phyloP scores from a whole-genome alignment of 495 filamentous ascomycete species.

The Penicillium atrosanguineum region DNA sequence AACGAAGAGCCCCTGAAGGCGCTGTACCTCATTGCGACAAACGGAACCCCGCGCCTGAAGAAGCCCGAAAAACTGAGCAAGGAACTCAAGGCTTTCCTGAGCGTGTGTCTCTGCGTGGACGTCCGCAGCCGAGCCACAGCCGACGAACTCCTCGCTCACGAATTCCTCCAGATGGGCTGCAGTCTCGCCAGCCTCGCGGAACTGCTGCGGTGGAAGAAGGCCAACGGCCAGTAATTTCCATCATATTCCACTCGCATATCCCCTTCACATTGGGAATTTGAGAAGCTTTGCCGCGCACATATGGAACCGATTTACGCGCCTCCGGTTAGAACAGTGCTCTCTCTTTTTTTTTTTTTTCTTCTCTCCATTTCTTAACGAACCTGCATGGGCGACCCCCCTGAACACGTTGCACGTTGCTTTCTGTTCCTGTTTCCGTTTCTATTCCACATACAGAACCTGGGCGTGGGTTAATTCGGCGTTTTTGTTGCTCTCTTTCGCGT shows the following conservation, averaged over 20 bases:
- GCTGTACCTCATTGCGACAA: constrained; percentile 94
- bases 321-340: constrained; percentile 19
- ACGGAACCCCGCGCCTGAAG: constrained; percentile 94
- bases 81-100: constrained; percentile 93
- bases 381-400: constrained; percentile 12
- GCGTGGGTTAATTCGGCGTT: constrained; percentile 39
- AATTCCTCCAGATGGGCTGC: constrained; percentile 70
- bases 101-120: constrained; percentile 92
- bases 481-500: constrained; percentile 13
- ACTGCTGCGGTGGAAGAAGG: constrained; percentile 68
- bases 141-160: constrained; percentile 76
- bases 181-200: constrained; percentile 77
- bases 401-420: constrained; percentile 12
- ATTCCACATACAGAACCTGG: constrained; percentile 23
- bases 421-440: constrained; percentile 26
- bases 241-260: background rate
- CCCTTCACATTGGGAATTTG: background rate
- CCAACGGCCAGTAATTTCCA: constrained; percentile 36
- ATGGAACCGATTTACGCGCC: constrained; percentile 33
- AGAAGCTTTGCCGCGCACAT: constrained; percentile 31
- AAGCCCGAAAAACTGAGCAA: constrained; percentile 95
- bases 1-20: constrained; percentile 97
- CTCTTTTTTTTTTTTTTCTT: constrained; percentile 4
- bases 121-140: constrained; percentile 92
- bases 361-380: constrained; percentile 9